These are phyloP conservation scores for Phytophthora idaei DNA, from an alignment of 352 stramenopile species.

Conservation along the genomic window DNA sequence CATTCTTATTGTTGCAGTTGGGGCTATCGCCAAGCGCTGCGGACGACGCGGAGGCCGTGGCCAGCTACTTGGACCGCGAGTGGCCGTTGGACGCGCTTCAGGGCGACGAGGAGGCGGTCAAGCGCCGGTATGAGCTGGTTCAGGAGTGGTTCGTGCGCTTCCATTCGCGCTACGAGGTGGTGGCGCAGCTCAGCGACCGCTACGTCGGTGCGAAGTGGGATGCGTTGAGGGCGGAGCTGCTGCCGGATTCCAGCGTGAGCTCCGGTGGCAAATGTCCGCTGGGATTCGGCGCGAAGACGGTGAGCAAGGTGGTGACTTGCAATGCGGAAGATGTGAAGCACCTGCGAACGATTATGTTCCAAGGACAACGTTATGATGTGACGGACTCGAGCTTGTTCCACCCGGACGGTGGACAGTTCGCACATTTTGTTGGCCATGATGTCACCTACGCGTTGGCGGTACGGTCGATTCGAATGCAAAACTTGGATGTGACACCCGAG, in stretches of 20 bases:
- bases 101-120: constrained; percentile 17
- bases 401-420: constrained; percentile 39
- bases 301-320: constrained; percentile 32
- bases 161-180: constrained; percentile 48
- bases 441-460: constrained; percentile 59
- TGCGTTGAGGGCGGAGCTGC: constrained; percentile 40
- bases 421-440: constrained; percentile 66
- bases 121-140: constrained; percentile 40
- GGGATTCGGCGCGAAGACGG: constrained; percentile 52
- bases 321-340: constrained; percentile 28
- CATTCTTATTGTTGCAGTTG: constrained; percentile 50
- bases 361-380: constrained; percentile 63
- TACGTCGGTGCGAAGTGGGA: constrained; percentile 55
- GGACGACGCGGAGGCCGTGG: constrained; percentile 36
- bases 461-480: constrained; percentile 44
- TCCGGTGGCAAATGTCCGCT: constrained; percentile 58
- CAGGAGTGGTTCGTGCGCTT: constrained; percentile 65
- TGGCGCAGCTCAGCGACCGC: constrained; percentile 53
- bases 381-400: constrained; percentile 57
- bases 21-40: constrained; percentile 35
- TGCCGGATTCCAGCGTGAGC: constrained; percentile 29
- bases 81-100: constrained; percentile 38
- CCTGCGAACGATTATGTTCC: constrained; percentile 52
- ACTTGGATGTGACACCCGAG: constrained; percentile 43
- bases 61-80: constrained; percentile 45